Base-by-base conservation (phyloP, 768 basidiomycete genomes). In the Termitomyces sp. region DNA sequence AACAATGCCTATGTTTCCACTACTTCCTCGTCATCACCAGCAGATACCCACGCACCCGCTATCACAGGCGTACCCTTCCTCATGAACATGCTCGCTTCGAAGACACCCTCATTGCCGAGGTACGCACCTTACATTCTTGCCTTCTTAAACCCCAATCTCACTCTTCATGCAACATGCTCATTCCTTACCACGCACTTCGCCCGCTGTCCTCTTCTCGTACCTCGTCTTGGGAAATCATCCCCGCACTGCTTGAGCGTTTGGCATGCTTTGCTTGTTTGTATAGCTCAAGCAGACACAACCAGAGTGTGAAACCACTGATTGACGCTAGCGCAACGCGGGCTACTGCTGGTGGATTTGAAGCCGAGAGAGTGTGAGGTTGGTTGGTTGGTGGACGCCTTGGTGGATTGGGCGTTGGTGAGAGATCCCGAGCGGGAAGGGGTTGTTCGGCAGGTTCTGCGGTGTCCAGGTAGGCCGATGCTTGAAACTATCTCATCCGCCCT, bases 121-220 rank as follows among this genome's bases (percentile, higher is more conserved):
- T 85, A 60, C 42, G 75, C 3, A 21, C 19, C 19, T 2, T 67
- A 26, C 34, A 21, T 9, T 22, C 54, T 26, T 28, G 32, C 3
- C 22, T 15, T 37, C 35, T 15, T 10, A 32, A 32, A 9, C 2
- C 28, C 28, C 53, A 45, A 4, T 51, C 4, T 8, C 6, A 8
- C 66, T 81, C 6, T 64, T 82, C 17, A 52, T 60, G 3, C 53
- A 66, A 14, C 67, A 81, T 53, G 66, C 77, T 2, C 66, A 70
- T 45, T 62, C 60, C 4, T 66, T 85, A 17, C 61, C 84, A 51
- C 63, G 56, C 5, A 57, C 66, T 1, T 76, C 77, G 1, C 76
- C 79, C 0, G 48, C 69, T 2, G 68, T 85, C 0, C 65, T 87
- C 5, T 66, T 81, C 3, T 69, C 75, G 0, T 89, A 88, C 58